Evolutionary conservation across 805 yeast species (phyloP), one percentile per base, ranked within the genome.

Genomic region (Yarrowia deformans): DNA sequence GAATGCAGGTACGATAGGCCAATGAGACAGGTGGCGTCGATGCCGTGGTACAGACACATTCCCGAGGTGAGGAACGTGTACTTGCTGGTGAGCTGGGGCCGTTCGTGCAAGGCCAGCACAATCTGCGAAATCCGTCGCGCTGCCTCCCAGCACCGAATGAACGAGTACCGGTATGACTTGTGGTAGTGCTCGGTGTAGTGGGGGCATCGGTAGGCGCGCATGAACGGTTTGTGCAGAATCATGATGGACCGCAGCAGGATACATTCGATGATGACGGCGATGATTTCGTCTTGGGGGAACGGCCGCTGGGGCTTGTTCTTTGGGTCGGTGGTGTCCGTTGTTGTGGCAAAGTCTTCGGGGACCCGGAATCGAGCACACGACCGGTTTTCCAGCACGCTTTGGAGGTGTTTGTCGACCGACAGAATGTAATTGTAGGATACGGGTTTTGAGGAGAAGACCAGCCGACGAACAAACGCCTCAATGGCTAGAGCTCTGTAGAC

Each of bases 21-120:
- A 39, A 63, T 63, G 32, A 63, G 56, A 48, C 68, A 63, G n/a
- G 68, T 40, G 14, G 68, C 68, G 39, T 63, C 68, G 19, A 63
- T 63, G 5, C 68, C 68, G 39, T 63, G 56, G 32, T 48, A 63
- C n/a, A 63, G 29, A 29, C 68, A 63, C n/a, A 63, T 48, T 3
- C 68, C 68, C 0, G 56, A 37, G 3, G 68, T 63, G 10, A 63
- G 56, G 9, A 63, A 63, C 1, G 37, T 23, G 56, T 48, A 63
- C 29, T 54, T 32, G 14, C 23, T 48, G 19, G 46, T 39, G 23
- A 63, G 39, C 29, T 63, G 55, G 8, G 45, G 37, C 13, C 56
- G 19, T 10, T 49, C 56, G 16, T 63, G 43, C 1, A 63, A 56
- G 23, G 48, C 48, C 3, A 49, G 35, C 3, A 63, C 56, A 39